These are phyloP conservation scores for Balakata baccata DNA, from an alignment of 345 rosid genomes.

Conservation along the genomic window DNA sequence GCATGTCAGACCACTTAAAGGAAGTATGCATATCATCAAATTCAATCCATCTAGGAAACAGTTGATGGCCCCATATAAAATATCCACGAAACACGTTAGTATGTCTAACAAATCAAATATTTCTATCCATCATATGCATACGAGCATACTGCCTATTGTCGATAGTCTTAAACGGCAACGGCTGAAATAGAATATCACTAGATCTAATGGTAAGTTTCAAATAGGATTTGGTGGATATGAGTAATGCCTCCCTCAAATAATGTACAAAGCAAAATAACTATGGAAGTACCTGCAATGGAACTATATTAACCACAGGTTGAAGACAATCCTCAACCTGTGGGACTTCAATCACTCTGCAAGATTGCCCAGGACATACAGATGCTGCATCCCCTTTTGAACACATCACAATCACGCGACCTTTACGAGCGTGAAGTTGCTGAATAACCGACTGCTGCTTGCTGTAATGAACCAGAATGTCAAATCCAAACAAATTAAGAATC, in stretches of 20 bases:
- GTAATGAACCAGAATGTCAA: slow-evolving; percentile 24
- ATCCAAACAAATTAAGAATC: neutral
- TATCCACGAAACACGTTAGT: neutral
- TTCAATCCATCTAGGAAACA: neutral
- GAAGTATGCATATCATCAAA: neutral
- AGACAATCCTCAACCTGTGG: slow-evolving; percentile 94
- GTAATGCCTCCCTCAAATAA: neutral
- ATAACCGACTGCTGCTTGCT: slow-evolving; percentile 93
- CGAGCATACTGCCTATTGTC: neutral
- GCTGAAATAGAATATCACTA: neutral
- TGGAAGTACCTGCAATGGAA: slow-evolving; percentile 73
- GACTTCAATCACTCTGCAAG: slow-evolving; percentile 75
- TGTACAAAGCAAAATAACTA: neutral
- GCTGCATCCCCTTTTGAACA: slow-evolving; percentile 83
- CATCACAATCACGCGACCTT: slow-evolving; percentile 78
- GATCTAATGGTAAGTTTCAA: neutral
- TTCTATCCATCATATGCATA: no score
- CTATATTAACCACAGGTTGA: slow-evolving; percentile 79
- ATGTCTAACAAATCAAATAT: neutral
- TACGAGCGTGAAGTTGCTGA: slow-evolving; percentile 90
- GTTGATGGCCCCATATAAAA: neutral
- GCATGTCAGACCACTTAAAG: neutral
- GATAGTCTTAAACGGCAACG: neutral
- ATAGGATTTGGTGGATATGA: neutral
- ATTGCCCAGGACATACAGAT: slow-evolving; percentile 63